Conservation (phyloP, 371 early-diverging fungal species). For the Entomophthora muscae region DNA sequence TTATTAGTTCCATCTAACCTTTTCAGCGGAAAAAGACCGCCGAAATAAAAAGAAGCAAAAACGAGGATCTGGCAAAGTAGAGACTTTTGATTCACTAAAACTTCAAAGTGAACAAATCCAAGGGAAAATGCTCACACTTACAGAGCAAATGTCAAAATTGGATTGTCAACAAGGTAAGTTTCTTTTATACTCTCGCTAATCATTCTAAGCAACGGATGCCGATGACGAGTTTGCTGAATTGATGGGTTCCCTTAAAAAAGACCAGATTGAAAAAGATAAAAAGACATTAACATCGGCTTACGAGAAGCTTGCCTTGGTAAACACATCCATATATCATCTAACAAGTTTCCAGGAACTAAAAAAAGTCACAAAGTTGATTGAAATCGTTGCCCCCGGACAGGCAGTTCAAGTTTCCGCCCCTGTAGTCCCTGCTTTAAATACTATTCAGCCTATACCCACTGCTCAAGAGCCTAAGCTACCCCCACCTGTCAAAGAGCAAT, state of each 20-base stretch:
- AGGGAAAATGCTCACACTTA: not conserved
- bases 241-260: not conserved
- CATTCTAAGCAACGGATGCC: not conserved
- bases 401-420: not conserved
- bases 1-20: not conserved
- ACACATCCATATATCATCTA: not conserved
- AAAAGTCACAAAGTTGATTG: not conserved
- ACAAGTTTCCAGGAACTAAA: conserved; percentile 4
- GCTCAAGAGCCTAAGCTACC: not conserved
- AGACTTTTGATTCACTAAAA: not conserved
- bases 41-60: not conserved
- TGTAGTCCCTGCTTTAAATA: not conserved
- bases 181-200: not conserved
- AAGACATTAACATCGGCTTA: not conserved
- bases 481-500: not conserved
- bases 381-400: not conserved
- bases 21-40: not conserved
- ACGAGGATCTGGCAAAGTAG: not conserved
- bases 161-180: not conserved
- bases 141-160: not conserved
- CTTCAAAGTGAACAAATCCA: not conserved
- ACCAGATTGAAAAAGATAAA: not conserved
- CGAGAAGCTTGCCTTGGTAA: not conserved
- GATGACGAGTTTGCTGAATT: not conserved
- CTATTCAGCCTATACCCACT: not conserved